These are phyloP conservation scores for Lentinula boryana DNA, from an alignment of 768 basidiomycete genomes.

Conservation along the genomic window DNA sequence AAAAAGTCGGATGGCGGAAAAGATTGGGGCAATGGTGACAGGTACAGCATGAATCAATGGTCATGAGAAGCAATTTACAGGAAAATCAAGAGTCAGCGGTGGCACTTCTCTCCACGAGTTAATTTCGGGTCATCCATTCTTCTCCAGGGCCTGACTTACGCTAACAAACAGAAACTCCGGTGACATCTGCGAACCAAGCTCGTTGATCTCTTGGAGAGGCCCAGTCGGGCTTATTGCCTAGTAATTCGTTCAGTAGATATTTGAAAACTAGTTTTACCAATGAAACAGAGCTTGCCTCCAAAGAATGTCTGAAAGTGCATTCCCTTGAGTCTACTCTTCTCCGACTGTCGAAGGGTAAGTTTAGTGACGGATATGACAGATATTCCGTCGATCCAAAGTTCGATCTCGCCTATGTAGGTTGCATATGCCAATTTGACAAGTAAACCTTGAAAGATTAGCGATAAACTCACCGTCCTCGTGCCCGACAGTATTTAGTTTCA, in stretches of 20 bases:
- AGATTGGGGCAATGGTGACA: too few species aligned
- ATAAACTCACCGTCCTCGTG: constrained; percentile 42
- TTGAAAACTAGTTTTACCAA: neutral
- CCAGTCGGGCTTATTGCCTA: constrained; percentile 54
- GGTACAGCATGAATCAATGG: too few species aligned
- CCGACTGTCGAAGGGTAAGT: constrained; percentile 39
- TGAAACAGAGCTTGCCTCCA: constrained; percentile 40
- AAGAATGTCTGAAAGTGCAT: constrained; percentile 79
- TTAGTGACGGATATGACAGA: constrained; percentile 46
- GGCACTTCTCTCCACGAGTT: too few species aligned
- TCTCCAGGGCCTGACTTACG: neutral
- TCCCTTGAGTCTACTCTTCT: constrained; percentile 49
- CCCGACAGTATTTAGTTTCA: constrained; percentile 62
- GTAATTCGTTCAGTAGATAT: neutral
- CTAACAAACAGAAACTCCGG: constrained; percentile 29
- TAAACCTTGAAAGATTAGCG: neutral
- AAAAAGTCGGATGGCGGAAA: too few species aligned
- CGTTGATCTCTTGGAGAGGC: constrained; percentile 55
- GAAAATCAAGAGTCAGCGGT: too few species aligned
- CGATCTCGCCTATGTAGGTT: constrained; percentile 45
- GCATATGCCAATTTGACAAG: neutral
- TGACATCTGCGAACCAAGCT: constrained; percentile 55
- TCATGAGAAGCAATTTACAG: too few species aligned
- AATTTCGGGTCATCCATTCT: too few species aligned
- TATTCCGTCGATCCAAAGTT: constrained; percentile 58